Evolutionary conservation across 495 filamentous ascomycete species (phyloP).

Genomic region (Aspergillus olivimuriae): DNA sequence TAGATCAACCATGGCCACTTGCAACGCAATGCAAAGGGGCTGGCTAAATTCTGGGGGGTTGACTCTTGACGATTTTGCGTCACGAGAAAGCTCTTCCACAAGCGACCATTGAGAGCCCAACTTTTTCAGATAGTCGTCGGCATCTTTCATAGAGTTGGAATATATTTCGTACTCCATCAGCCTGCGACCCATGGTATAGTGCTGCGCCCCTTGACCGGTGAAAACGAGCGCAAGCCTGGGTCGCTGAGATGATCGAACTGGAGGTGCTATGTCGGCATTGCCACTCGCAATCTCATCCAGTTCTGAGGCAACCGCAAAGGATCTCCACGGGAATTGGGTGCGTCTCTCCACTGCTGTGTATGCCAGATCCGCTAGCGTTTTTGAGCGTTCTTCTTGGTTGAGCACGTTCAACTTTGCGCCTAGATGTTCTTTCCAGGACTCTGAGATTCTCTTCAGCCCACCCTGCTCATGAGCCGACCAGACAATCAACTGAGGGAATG

Average conservation of each 20-base stretch:
- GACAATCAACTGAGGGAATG: slow-evolving; percentile 11
- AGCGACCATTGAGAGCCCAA: slow-evolving; percentile 21
- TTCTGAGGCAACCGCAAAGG: slow-evolving; percentile 18
- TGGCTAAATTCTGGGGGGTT: slow-evolving; percentile 32
- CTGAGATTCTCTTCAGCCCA: slow-evolving; percentile 13
- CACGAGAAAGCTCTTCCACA: slow-evolving; percentile 17
- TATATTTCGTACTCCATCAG: slow-evolving; percentile 22
- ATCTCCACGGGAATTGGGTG: slow-evolving; percentile 23
- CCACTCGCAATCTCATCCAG: slow-evolving; percentile 10
- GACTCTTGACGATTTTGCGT: slow-evolving; percentile 24
- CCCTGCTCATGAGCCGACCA: slow-evolving; percentile 18
- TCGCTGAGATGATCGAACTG: slow-evolving; percentile 7
- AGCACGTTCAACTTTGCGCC: neutral
- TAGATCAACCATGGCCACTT: slow-evolving; percentile 32
- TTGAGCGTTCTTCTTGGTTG: neutral
- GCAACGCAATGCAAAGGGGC: slow-evolving; percentile 25
- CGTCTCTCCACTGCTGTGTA: slow-evolving; percentile 20
- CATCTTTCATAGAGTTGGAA: slow-evolving; percentile 12
- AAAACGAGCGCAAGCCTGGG: slow-evolving; percentile 26
- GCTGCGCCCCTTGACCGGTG: slow-evolving; percentile 36
- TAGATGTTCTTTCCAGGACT: slow-evolving; percentile 10
- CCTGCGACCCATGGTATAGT: slow-evolving; percentile 26
- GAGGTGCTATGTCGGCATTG: slow-evolving; percentile 9
- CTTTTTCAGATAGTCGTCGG: neutral
- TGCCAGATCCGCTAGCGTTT: neutral